phyloP scores from a whole-genome alignment of 805 yeast species.

The Candida corydali region DNA sequence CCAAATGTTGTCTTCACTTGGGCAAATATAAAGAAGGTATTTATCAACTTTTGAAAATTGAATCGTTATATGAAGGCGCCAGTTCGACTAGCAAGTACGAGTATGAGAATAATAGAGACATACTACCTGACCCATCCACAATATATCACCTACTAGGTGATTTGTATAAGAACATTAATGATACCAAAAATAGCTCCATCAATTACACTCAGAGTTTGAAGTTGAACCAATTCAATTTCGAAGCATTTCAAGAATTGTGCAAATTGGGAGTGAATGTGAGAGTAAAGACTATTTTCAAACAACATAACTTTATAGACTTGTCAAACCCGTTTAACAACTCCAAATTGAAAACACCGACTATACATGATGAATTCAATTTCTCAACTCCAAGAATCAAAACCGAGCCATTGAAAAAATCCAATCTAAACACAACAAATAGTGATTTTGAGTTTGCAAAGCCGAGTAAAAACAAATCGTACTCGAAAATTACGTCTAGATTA shows the following conservation, averaged over 20 bases:
- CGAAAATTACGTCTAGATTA: conserved; percentile 46
- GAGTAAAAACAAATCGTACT: conserved; percentile 31
- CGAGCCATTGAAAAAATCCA: conserved; percentile 34
- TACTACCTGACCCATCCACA: conserved; percentile 66
- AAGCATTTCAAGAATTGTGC: conserved; percentile 75
- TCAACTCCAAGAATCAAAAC: conserved; percentile 28
- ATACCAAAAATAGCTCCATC: conserved; percentile 58
- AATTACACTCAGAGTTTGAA: conserved; percentile 67
- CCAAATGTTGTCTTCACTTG: conserved; percentile 57
- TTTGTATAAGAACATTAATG: conserved; percentile 55
- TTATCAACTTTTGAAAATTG: conserved; percentile 31
- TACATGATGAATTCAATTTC: conserved; percentile 22
- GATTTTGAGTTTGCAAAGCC: conserved; percentile 31
- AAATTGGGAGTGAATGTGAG: conserved; percentile 67
- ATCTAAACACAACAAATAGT: conserved; percentile 12
- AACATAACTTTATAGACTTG: conserved; percentile 6
- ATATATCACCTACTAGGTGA: conserved; percentile 68
- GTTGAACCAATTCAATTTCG: conserved; percentile 79
- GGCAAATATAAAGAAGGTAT: conserved; percentile 61
- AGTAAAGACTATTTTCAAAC: conserved; percentile 50
- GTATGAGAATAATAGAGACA: conserved; percentile 37
- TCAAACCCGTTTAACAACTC: conserved; percentile 23
- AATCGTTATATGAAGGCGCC: conserved; percentile 22
- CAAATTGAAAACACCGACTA: conserved; percentile 10
- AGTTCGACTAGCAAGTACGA: conserved; percentile 15